A percentile compares a stretch with the other conserved stretches of the same genome.
Evolutionary conservation across 192 early-diverging fungal genomes (phyloP).

Genomic region (Phlyctochytrium arcticum): DNA sequence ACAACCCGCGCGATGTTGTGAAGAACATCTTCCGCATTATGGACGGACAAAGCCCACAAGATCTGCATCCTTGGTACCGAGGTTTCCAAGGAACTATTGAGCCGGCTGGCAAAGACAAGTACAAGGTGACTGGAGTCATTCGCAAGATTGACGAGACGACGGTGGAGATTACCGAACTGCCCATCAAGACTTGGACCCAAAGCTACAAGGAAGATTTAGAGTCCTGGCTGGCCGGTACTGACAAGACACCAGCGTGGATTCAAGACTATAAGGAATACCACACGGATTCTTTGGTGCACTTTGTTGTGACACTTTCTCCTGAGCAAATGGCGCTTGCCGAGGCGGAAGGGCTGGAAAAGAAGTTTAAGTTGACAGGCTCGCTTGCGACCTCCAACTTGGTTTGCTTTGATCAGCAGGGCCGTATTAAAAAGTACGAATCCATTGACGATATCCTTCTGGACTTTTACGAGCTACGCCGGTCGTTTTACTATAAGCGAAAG

Average conservation of each 20-base stretch:
- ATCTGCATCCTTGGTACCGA: constrained; percentile 92
- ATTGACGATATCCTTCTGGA: constrained; percentile 80
- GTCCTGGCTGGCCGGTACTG: constrained; percentile 61
- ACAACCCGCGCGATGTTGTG: constrained; percentile 81
- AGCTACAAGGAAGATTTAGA: constrained; percentile 83
- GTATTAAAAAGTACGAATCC: constrained; percentile 72
- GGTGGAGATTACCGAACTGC: constrained; percentile 86
- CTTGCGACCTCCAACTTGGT: constrained; percentile 89
- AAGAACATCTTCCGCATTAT: constrained; percentile 78
- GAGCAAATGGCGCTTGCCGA: constrained; percentile 70
- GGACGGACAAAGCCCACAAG: constrained; percentile 60
- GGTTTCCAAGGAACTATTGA: constrained; percentile 72
- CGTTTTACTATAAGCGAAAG: constrained; percentile 88
- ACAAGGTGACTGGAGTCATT: constrained; percentile 65
- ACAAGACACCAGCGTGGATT: constrained; percentile 66
- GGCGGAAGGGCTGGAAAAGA: constrained; percentile 74
- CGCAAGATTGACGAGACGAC: constrained; percentile 67
- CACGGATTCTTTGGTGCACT: constrained; percentile 62
- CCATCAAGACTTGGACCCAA: constrained; percentile 84
- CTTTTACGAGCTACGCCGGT: constrained; percentile 80
- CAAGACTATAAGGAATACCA: constrained; percentile 72
- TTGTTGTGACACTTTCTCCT: constrained; percentile 58
- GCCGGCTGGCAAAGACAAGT: constrained; percentile 49
- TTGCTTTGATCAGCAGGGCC: constrained; percentile 85
- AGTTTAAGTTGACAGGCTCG: constrained; percentile 69